Base-by-base conservation (phyloP, 2,329 filamentous ascomycete genomes). In the Fusarium sp. region DNA sequence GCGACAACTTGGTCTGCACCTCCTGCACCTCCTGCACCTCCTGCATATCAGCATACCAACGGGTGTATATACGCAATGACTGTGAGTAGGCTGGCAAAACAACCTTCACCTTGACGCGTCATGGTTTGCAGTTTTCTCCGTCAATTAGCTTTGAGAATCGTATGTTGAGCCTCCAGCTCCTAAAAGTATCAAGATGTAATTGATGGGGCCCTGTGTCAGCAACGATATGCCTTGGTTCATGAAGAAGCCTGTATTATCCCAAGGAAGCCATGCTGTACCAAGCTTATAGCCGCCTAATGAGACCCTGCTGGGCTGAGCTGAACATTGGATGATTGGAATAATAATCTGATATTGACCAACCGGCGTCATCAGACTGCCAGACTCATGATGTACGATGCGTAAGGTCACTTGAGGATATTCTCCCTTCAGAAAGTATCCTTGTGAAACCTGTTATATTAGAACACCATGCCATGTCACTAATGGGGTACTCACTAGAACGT, bases 131-230 rank as follows among this genome's bases (percentile, higher is more conserved):
- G 26, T 6, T 28, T 28, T 6, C 26, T 9, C 26, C 9, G 26
- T 28, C 26, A 28, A 9, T 28, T 28, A 9, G 26, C 26, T 28
- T 6, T 28, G 26, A 9, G 26, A 28, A 28, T 28, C 26, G 26
- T 28, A 28, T 28, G 26, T 28, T 9, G 26, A 28, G 26, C 26
- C 26, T 9, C 26, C 26, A 28, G 26, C 26, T 28, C 26, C 26
- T 9, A 28, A 34, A 40, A 34, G 26, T 10, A 40, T 38, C 13
- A 48, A 19, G n/a, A 48, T 40, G 35, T 48, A 48, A 35, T 48
- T 26, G 26, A 48, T 24, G 22, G 34, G 45, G 22, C 13, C 12
- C 28, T 40, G 19, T 39, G 45, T 29, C 34, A 40, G 31, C 34
- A 45, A 11, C 8, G 31, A 34, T 8, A 26, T 35, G 42, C 29